Base-by-base conservation (phyloP, 495 filamentous ascomycete genomes). In the Lasiosphaeris hirsuta region DNA sequence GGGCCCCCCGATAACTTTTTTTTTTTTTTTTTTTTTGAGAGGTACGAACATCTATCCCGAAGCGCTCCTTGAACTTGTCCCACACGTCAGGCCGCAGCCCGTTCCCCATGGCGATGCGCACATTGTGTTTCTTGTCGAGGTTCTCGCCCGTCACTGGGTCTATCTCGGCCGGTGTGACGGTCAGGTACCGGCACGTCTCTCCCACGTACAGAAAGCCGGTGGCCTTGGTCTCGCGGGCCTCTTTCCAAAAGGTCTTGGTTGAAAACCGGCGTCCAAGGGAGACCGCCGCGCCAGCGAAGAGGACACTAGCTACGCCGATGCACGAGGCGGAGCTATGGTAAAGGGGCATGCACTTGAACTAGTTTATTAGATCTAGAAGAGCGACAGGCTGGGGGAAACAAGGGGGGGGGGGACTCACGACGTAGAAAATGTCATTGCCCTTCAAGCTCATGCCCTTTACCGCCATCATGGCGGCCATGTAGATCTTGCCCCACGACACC, bases 171-270 rank as follows among this genome's bases (percentile, higher is more conserved):
- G 90, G 83, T 0, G 86, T 83, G 2, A 88, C 76, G 41, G 96
- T 80, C 23, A 98, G 81, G 67, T 98, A 98, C 1, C 94, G 87
- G 54, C 91, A 89, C 0, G 90, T 96, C 68, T 98, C 94, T 33
- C 94, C 94, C 10, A 98, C 92, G 63, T 98, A 98, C 67, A 96
- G 92, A 58, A 98, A 86, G 17, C 89, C 74, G 0, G 91, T 96
- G 10, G 92, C 85, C 9, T 89, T 71, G 13, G 79, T 82, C 30
- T 78, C 78, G 4, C 88, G 83, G 15, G 87, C 85, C 49, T 96
- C 90, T 35, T 81, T 77, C 86, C 90, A 95, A 70, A 96, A 97
- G 0, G 80, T 90, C 46, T 82, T 82, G 1, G 85, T 90, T 8
- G 86, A 89, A 74, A 98, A 98, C 55, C 84, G 84, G 59, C 84